Base-by-base conservation (phyloP, 2,329 filamentous ascomycete genomes). In the Scytalidium lignicola region DNA sequence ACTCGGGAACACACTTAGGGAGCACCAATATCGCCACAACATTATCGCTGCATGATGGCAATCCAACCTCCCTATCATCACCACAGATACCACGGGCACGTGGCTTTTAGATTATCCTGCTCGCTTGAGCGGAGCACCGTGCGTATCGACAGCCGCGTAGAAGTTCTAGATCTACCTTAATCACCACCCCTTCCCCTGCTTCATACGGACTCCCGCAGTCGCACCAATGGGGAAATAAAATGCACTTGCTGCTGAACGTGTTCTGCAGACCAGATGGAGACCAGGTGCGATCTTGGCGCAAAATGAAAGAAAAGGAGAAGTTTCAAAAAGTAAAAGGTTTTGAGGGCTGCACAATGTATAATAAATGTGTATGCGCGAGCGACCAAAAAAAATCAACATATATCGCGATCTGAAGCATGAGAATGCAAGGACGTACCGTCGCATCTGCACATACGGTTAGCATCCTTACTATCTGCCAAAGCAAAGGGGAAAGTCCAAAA, bases 371-470 rank as follows among this genome's bases (percentile, higher is more conserved):
- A 17, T 17, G 10, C 32, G 32, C 32, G 55, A 50, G 51, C 28
- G 48, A 51, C 44, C 40, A 41, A 23, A 42, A 15, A 26, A 20
- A 18, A 20, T 18, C 5, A 26, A 26, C 23, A 10, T 10, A 6
- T 26, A 6, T 26, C 10, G 23, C 23, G 23, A 26, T 44, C 32
- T 19, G 47, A 47, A 54, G 44, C 47, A 53, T 56, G 20, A 48
- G 40, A 26, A 44, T 51, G n/a, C n/a, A 56, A 58, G 58, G 66
- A 82, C 80, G 63, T 84, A 84, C 80, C 77, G 63, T 84, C 80
- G 65, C 80, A 84, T 67, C 80, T 83, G 55, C 44, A 53, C 6
- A 17, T 54, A 23, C 48, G 41, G 63, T 74, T 63, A 74, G 67
- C 51, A n/a, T 44, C 48, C 15, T 22, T 43, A 19, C 29, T 47